phyloP scores from a whole-genome alignment of 768 basidiomycete genomes.

The Russula ochroleuca region DNA sequence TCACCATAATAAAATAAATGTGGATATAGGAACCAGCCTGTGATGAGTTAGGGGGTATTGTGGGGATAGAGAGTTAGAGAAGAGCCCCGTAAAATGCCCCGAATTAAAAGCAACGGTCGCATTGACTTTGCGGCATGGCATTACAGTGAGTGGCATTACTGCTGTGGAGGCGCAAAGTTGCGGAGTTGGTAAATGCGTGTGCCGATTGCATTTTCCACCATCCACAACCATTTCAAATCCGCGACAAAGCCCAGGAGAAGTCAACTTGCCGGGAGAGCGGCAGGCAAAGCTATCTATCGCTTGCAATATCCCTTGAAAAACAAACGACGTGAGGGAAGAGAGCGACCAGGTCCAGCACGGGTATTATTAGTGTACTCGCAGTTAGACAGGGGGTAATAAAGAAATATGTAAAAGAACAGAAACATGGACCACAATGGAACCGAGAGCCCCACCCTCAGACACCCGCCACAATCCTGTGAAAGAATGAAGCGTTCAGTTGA shows the following conservation, averaged over 20 bases:
- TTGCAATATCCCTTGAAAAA: neutral
- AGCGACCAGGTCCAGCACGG: constrained; percentile 14
- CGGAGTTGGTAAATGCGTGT: neutral
- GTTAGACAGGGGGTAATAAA: constrained; percentile 17
- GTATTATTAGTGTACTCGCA: constrained; percentile 29
- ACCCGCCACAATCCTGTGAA: constrained; percentile 56
- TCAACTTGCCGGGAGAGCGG: neutral
- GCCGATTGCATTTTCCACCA: neutral
- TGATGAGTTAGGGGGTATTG: neutral
- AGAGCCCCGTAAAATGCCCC: neutral
- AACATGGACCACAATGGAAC: neutral
- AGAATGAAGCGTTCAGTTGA: constrained; percentile 16
- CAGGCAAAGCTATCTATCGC: neutral
- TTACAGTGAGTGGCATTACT: neutral
- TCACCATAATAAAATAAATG: neutral
- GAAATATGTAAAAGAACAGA: constrained; percentile 4
- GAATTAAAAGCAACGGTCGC: neutral
- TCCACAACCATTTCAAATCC: constrained; percentile 4
- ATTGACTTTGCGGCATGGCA: neutral
- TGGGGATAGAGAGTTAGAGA: neutral
- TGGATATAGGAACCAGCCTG: neutral
- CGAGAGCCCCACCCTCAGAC: constrained; percentile 36
- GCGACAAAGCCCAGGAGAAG: neutral
- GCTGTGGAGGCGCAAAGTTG: neutral
- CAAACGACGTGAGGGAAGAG: neutral